phyloP scores from a whole-genome alignment of 192 early-diverging fungal genomes.

The Backusella mclennaniae region DNA sequence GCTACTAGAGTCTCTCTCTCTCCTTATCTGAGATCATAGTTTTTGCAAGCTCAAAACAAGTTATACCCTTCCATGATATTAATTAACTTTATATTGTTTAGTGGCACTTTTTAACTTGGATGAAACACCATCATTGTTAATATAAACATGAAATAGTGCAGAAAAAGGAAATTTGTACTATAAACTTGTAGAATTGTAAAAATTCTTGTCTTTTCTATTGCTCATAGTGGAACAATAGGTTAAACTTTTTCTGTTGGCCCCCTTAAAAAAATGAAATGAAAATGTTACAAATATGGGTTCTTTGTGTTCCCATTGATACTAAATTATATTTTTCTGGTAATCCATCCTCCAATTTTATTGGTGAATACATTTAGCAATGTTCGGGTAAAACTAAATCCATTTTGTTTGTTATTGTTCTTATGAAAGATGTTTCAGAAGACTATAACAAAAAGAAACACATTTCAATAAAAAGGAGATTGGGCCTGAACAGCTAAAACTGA shows the following conservation, averaged over 20 bases:
- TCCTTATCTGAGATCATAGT: neutral
- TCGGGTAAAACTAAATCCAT: neutral
- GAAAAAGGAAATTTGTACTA: neutral
- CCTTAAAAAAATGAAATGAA: neutral
- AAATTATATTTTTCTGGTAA: neutral
- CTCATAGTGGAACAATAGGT: neutral
- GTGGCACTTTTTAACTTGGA: neutral
- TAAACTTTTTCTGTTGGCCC: neutral
- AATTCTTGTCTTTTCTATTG: neutral
- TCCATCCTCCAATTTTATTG: neutral
- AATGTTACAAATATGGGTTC: neutral
- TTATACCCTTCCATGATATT: neutral
- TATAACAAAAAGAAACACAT: neutral
- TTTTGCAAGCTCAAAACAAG: neutral
- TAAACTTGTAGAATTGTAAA: neutral
- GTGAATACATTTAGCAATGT: neutral
- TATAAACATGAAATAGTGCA: neutral
- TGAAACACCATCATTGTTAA: neutral
- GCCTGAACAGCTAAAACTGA: neutral
- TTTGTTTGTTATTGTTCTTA: neutral
- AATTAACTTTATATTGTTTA: neutral
- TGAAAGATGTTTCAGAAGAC: neutral
- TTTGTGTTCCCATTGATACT: neutral
- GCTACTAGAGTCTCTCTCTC: neutral
- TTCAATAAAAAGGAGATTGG: neutral